Percentiles rank a stretch among this genome's conserved stretches.
Conservation (phyloP, 176 grass and related monocot species). For the Dactylis glomerata region DNA sequence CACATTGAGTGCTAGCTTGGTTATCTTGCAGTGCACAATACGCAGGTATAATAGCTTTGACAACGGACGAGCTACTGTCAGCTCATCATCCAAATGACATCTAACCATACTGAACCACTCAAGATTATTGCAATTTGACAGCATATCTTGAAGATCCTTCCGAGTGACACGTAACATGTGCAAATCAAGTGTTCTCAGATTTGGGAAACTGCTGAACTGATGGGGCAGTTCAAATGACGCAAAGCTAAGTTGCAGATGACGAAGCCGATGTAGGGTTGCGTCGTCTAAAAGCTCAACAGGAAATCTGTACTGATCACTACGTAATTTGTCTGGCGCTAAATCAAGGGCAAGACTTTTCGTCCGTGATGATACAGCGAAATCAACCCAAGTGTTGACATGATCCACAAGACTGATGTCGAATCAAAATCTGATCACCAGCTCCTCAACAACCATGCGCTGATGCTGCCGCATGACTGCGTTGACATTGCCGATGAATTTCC, state of each 20-base stretch:
- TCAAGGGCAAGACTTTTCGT: constrained; percentile 19
- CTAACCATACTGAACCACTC: constrained; percentile 8
- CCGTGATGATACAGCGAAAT: neutral
- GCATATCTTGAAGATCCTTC: neutral
- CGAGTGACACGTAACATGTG: neutral
- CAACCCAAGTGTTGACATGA: constrained; percentile 31
- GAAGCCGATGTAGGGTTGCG: neutral
- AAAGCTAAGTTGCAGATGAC: constrained; percentile 19
- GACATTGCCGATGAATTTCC: constrained; percentile 20
- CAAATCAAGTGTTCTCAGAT: neutral
- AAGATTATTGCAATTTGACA: constrained; percentile 20
- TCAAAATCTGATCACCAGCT: constrained; percentile 7
- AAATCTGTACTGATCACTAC: neutral
- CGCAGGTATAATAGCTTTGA: neutral
- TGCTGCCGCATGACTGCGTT: constrained; percentile 10
- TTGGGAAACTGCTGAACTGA: neutral
- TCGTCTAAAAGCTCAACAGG: neutral
- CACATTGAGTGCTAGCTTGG: neutral
- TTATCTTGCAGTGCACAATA: neutral
- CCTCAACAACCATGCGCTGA: neutral
- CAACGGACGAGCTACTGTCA: neutral
- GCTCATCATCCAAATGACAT: constrained; percentile 10
- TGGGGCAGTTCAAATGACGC: constrained; percentile 2
- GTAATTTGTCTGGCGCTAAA: neutral
- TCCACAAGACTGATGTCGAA: neutral